phyloP scores from a whole-genome alignment of 202 grass and related monocot genomes.

The Schoenoplectus tabernaemontani region DNA sequence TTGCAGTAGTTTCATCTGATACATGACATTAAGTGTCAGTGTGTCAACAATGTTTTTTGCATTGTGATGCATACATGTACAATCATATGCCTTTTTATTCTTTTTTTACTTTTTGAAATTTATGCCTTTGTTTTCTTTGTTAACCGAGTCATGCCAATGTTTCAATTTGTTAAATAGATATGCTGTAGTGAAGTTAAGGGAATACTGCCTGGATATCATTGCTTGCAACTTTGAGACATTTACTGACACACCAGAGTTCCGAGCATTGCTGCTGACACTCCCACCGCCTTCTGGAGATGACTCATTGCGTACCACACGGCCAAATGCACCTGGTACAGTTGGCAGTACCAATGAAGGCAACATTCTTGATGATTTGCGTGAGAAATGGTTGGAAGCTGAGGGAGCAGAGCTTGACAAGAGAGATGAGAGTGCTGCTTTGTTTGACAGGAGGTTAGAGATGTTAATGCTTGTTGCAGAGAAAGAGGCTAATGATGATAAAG shows the following conservation, averaged over 20 bases:
- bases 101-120: no score
- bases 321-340: constrained; percentile 51
- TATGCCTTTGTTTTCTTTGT: neutral
- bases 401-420: constrained; percentile 62
- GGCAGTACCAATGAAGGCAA: constrained; percentile 54
- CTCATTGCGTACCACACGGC: constrained; percentile 55
- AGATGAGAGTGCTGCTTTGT: constrained; percentile 76
- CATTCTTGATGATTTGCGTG: constrained; percentile 80
- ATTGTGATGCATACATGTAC: neutral
- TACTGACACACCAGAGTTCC: constrained; percentile 50
- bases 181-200: constrained; percentile 72
- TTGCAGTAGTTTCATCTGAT: neutral
- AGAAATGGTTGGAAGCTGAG: constrained; percentile 84
- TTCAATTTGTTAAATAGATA: constrained; percentile 48
- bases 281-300: constrained; percentile 58
- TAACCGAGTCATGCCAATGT: neutral
- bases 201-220: constrained; percentile 78
- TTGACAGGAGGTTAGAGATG: constrained; percentile 59
- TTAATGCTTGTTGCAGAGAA: constrained; percentile 66
- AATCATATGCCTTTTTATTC: neutral
- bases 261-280: constrained; percentile 70
- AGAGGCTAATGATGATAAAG: constrained; percentile 33
- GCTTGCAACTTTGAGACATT: constrained; percentile 89
- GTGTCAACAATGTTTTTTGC: neutral
- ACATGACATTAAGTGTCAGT: neutral